phyloP scores from a whole-genome alignment of 1,284 basidiomycete species.

The Boletellus deceptivus region DNA sequence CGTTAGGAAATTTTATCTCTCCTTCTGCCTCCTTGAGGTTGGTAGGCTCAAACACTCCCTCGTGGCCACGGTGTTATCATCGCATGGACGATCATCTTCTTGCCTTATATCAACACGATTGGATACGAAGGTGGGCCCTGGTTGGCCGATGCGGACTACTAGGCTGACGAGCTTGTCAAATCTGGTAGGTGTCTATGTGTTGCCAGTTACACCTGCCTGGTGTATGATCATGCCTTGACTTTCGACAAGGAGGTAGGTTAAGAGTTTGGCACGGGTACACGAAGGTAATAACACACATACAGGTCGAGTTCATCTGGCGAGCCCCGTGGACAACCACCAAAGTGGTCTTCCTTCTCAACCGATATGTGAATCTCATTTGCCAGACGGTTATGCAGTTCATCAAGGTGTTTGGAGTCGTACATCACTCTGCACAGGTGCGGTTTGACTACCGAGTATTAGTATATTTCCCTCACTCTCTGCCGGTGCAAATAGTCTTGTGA shows the following conservation, averaged over 20 bases:
- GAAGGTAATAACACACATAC: neutral
- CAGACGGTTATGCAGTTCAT: neutral
- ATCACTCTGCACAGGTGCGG: neutral
- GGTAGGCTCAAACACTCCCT: no score
- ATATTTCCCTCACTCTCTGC: neutral
- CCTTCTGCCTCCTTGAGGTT: no score
- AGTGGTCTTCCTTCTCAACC: conserved; percentile 4
- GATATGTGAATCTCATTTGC: neutral
- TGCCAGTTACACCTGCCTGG: neutral
- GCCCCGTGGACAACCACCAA: conserved; percentile 11
- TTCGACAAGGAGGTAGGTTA: neutral
- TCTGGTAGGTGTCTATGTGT: neutral
- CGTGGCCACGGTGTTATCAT: neutral
- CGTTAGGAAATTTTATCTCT: no score
- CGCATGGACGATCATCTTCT: neutral
- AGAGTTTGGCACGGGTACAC: neutral
- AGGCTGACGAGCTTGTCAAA: neutral
- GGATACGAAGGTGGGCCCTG: neutral
- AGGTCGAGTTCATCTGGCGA: conserved; percentile 13
- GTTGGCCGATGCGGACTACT: neutral
- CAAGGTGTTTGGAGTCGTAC: neutral
- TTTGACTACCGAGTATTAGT: neutral
- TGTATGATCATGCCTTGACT: neutral
- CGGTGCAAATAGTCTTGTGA: neutral
- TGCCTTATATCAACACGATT: neutral